A percentile compares a stretch with the other conserved stretches of the same genome.
These are phyloP conservation scores for Lyophyllum decastes DNA, from an alignment of 768 basidiomycete genomes.

Conservation along the genomic window DNA sequence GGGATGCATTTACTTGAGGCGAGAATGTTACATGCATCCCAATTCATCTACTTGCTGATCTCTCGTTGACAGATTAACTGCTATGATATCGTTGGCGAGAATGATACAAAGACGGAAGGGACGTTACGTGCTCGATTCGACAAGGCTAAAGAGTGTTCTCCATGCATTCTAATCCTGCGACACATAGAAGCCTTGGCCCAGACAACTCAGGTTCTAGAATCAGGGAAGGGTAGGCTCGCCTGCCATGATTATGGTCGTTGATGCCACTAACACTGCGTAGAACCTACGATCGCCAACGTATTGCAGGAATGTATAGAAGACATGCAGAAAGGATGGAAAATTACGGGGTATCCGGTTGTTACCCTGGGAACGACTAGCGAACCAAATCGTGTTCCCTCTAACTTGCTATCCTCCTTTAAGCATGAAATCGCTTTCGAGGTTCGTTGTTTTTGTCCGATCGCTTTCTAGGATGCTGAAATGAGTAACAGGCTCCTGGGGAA, in stretches of 20 bases:
- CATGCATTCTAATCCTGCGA: conserved; percentile 80
- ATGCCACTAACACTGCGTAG: conserved; percentile 35
- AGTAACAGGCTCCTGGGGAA: conserved; percentile 76
- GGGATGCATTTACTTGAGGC: conserved; percentile 86
- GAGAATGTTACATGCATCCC: neutral
- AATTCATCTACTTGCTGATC: neutral
- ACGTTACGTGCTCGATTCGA: conserved; percentile 73
- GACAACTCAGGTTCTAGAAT: conserved; percentile 62
- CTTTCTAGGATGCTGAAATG: neutral
- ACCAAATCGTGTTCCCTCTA: conserved; percentile 59
- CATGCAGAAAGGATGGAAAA: conserved; percentile 56
- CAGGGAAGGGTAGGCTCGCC: conserved; percentile 56
- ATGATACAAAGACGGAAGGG: conserved; percentile 72
- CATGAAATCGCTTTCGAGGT: conserved; percentile 82
- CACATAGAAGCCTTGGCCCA: conserved; percentile 80
- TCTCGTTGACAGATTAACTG: conserved; percentile 69
- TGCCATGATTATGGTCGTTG: neutral
- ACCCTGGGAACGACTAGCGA: conserved; percentile 76
- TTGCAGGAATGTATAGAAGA: conserved; percentile 65
- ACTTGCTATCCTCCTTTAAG: conserved; percentile 76
- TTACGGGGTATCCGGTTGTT: conserved; percentile 71
- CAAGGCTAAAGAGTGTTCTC: conserved; percentile 74
- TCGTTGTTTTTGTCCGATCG: conserved; percentile 8
- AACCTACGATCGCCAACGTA: conserved; percentile 53
- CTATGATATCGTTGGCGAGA: conserved; percentile 81